Conservation (phyloP, 1,139 yeast genomes). For the Meyerozyma athensensis region DNA sequence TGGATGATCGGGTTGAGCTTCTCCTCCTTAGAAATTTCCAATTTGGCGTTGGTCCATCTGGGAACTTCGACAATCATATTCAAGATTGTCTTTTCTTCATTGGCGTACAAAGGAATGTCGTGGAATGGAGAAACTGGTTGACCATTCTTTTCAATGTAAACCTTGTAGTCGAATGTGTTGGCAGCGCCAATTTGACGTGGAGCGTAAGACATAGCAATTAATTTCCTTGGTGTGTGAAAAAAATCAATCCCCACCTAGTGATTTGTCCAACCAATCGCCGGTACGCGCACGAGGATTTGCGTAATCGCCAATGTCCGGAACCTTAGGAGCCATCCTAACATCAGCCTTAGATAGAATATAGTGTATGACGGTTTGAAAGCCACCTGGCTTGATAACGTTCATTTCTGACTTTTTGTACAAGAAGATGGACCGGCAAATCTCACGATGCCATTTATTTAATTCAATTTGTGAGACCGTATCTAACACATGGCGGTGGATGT, state of each 20-base stretch:
- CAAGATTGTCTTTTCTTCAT: conserved; percentile 57
- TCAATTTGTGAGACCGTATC: neutral
- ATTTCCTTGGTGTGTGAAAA: neutral
- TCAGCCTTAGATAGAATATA: neutral
- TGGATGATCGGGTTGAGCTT: conserved; percentile 86
- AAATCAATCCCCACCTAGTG: neutral
- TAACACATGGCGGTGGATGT: neutral
- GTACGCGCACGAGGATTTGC: conserved; percentile 2
- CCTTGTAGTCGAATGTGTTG: conserved; percentile 85
- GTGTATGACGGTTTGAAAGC: neutral
- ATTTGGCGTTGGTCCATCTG: conserved; percentile 91
- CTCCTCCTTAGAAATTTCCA: conserved; percentile 76
- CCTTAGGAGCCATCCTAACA: neutral
- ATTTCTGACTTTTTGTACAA: conserved; percentile 12
- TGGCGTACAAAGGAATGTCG: conserved; percentile 77
- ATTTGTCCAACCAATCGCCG: neutral
- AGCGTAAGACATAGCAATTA: conserved; percentile 54
- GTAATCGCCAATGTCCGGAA: neutral
- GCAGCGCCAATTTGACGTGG: conserved; percentile 72
- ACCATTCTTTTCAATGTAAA: conserved; percentile 57
- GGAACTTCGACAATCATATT: conserved; percentile 95
- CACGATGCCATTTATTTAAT: conserved; percentile 7
- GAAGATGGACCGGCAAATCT: conserved; percentile 10
- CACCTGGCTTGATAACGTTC: conserved; percentile 7
- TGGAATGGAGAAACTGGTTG: conserved; percentile 76